Percentiles rank a stretch among this genome's conserved stretches.
phyloP scores from a whole-genome alignment of 306 rosid genomes.

The Ziziphus jujuba region DNA sequence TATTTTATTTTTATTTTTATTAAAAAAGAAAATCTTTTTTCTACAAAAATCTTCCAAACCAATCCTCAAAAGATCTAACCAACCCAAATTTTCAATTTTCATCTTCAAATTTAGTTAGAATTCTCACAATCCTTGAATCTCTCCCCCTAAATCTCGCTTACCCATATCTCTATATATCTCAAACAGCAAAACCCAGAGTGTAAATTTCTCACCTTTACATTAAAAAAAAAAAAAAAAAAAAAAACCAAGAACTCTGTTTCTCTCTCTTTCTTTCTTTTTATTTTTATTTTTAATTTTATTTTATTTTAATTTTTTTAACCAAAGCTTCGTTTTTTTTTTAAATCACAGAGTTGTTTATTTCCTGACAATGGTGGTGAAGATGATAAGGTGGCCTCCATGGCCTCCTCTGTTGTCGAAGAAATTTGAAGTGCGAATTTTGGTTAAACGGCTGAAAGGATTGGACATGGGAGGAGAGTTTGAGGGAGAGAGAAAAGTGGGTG shows the following conservation, averaged over 20 bases:
- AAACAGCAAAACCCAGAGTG: not conserved
- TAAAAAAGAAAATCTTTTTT: not conserved
- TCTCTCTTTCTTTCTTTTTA: too few species aligned
- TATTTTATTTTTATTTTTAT: too few species aligned
- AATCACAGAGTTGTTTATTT: too few species aligned
- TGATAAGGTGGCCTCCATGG: slow-evolving; percentile 45
- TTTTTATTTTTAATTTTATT: too few species aligned
- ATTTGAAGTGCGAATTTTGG: slow-evolving; percentile 12
- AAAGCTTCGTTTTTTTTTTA: not conserved
- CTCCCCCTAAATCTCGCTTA: not conserved
- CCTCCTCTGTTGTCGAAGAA: slow-evolving; percentile 30
- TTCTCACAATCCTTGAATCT: not conserved
- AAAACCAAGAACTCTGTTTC: too few species aligned
- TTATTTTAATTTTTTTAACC: too few species aligned
- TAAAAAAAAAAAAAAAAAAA: too few species aligned
- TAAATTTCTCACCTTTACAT: not conserved
- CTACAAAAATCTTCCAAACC: not conserved
- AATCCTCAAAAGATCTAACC: not conserved
- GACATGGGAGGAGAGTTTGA: not conserved
- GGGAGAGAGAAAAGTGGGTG: not conserved
- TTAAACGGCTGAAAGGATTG: slow-evolving; percentile 14
- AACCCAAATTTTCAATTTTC: not conserved
- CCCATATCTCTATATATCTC: slow-evolving; percentile 10
- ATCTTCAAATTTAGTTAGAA: not conserved
- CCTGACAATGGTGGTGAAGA: slow-evolving; percentile 32